Conservation (phyloP, 306 rosid species). For the Sphenostylis stenocarpa region DNA sequence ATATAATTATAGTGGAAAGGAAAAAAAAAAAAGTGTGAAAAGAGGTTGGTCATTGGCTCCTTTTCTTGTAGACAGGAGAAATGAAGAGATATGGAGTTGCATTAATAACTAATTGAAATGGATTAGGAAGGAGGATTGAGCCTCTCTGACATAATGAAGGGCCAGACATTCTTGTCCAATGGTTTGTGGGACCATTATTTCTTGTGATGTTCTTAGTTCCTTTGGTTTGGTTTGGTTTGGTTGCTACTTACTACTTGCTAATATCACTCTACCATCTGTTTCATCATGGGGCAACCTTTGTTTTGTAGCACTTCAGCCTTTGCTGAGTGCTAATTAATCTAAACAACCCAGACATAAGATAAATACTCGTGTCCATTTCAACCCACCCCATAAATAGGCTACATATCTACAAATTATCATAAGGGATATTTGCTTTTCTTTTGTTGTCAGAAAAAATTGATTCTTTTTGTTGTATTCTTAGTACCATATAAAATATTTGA, state of each 20-base stretch:
- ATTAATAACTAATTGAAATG: not conserved
- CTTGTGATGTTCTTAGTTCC: conserved; percentile 15
- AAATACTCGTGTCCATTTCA: conserved; percentile 25
- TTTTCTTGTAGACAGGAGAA: not conserved
- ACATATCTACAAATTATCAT: conserved; percentile 13
- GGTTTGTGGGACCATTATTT: conserved; percentile 34
- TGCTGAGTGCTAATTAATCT: not conserved
- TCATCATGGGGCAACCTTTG: conserved; percentile 32
- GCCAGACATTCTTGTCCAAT: conserved; percentile 28
- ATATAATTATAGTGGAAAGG: not conserved
- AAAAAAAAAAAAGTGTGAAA: not conserved
- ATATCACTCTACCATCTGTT: conserved; percentile 19
- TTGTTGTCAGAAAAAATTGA: not conserved
- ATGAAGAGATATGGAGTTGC: not conserved
- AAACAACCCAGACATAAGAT: not conserved
- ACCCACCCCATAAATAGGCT: not conserved
- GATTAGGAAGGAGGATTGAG: not conserved
- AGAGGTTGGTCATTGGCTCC: not conserved
- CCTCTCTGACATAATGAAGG: conserved; percentile 33
- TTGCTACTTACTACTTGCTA: not conserved
- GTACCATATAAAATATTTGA: not conserved
- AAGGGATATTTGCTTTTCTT: not conserved
- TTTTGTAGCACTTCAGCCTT: conserved; percentile 20
- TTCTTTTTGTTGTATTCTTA: not conserved
- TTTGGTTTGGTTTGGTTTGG: not conserved